phyloP scores from a whole-genome alignment of 768 basidiomycete genomes.

The Pluteus cervinus region DNA sequence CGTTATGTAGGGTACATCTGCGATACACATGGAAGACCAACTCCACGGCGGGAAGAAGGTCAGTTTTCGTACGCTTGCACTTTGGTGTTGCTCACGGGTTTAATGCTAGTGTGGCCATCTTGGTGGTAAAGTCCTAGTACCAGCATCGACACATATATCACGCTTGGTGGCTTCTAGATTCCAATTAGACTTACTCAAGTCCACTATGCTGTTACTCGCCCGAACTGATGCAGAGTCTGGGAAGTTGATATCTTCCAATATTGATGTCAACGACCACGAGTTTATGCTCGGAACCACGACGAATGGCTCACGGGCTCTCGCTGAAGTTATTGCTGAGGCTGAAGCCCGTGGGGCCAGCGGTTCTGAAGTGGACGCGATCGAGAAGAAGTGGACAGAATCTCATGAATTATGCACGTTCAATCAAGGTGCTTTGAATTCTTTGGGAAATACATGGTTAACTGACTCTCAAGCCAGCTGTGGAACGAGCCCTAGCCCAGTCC shows the following conservation, averaged over 20 bases:
- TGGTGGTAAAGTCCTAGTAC: slow-evolving; percentile 90
- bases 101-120: slow-evolving; percentile 70
- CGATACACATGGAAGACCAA: slow-evolving; percentile 91
- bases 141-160: slow-evolving; percentile 80
- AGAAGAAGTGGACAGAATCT: slow-evolving; percentile 65
- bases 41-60: slow-evolving; percentile 92
- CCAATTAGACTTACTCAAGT: slow-evolving; percentile 86
- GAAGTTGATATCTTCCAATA: slow-evolving; percentile 75
- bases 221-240: slow-evolving; percentile 90
- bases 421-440: slow-evolving; percentile 56
- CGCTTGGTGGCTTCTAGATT: slow-evolving; percentile 83
- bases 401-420: slow-evolving; percentile 80
- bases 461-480: slow-evolving; percentile 40
- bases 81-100: slow-evolving; percentile 2
- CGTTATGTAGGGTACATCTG: slow-evolving; percentile 64
- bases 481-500: slow-evolving; percentile 48
- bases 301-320: slow-evolving; percentile 44
- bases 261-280: slow-evolving; percentile 80
- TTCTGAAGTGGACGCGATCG: slow-evolving; percentile 64
- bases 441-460: not conserved
- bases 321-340: slow-evolving; percentile 65
- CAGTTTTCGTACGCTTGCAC: slow-evolving; percentile 7
- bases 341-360: slow-evolving; percentile 59
- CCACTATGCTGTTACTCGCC: slow-evolving; percentile 84
- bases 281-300: slow-evolving; percentile 62